These are phyloP conservation scores for Trametes punicea DNA, from an alignment of 768 basidiomycete species.

Conservation along the genomic window DNA sequence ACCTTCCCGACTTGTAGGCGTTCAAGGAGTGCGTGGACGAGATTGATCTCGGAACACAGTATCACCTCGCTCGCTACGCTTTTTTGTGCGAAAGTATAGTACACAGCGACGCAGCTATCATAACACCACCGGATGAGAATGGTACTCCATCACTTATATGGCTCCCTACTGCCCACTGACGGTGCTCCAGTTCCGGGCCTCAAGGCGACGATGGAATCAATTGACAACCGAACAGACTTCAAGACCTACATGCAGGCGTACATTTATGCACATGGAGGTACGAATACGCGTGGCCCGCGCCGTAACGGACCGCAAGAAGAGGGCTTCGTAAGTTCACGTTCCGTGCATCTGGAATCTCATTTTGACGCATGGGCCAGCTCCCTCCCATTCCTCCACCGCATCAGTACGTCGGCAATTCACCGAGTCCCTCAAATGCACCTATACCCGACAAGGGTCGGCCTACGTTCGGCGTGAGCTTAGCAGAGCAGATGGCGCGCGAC, in stretches of 20 bases:
- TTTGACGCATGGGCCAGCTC: constrained; percentile 40
- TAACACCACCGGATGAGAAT: constrained; percentile 70
- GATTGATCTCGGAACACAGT: constrained; percentile 96
- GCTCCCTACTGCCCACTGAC: neutral
- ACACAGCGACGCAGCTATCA: constrained; percentile 80
- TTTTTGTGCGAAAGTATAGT: constrained; percentile 92
- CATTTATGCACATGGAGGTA: constrained; percentile 77
- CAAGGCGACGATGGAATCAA: constrained; percentile 82
- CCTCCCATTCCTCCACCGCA: constrained; percentile 55
- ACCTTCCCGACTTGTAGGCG: constrained; percentile 31
- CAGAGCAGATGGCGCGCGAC: constrained; percentile 92
- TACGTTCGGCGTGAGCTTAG: constrained; percentile 92
- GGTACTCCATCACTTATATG: constrained; percentile 38
- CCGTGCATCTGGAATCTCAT: neutral
- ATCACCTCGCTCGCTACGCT: constrained; percentile 91
- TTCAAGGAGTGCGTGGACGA: constrained; percentile 96
- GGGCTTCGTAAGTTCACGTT: constrained; percentile 73
- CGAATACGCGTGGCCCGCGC: constrained; percentile 63
- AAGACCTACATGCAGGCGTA: constrained; percentile 98
- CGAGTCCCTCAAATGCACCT: constrained; percentile 30
- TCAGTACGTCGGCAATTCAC: constrained; percentile 27
- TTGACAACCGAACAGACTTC: constrained; percentile 94
- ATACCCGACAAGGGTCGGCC: constrained; percentile 61
- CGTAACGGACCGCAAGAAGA: constrained; percentile 89
- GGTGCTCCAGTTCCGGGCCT: constrained; percentile 57